Base-by-base conservation (phyloP, 495 filamentous ascomycete genomes). In the Acidiella bohemica region DNA sequence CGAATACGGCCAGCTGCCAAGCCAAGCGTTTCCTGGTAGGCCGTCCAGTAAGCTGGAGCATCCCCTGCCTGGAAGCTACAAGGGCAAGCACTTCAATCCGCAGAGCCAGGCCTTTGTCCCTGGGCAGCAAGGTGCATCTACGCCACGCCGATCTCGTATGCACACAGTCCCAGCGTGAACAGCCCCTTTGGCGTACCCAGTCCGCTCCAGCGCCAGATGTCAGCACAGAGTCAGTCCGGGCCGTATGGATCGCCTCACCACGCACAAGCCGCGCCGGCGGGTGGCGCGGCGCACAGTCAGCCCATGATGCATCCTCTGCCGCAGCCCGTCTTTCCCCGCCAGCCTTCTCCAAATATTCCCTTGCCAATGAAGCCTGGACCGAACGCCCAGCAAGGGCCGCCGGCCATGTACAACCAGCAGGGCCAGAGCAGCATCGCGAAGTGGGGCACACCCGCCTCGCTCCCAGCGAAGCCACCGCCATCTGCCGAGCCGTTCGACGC, bases 21-120 rank as follows among this genome's bases (percentile, higher is more conserved):
- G 66, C 11, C 76, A 84, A 47, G 66, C 67, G 54, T 74, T 76
- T 38, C 60, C 75, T 27, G 70, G 74, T 37, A 67, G 78, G 29
- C 76, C 79, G 54, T 74, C 53, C 37, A 50, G 60, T 33, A 62
- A 69, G 32, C 32, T 43, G 3, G 69, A 77, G 43, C 81, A 90
- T 55, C 78, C 81, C 21, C 70, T 93, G 29, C 81, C 83, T 11
- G 83, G 81, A 13, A 84, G 78, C 59, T 92, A 80, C 58, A 80
- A 76, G 53, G 67, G 84, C 17, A 80, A 84, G 53, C 71, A 80
- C 16, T 93, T 95, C 66, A 93, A 95, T 50, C 87, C 87, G 0
- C 85, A 93, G 59, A 93, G 82, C 9, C 80, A 86, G 44, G 76
- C 84, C 2, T 95, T 95, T 53, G 72, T 93, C 29, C 87, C 87